Conservation (phyloP, 2,329 filamentous ascomycete genomes). For the Sporothrix dimorphospora region DNA sequence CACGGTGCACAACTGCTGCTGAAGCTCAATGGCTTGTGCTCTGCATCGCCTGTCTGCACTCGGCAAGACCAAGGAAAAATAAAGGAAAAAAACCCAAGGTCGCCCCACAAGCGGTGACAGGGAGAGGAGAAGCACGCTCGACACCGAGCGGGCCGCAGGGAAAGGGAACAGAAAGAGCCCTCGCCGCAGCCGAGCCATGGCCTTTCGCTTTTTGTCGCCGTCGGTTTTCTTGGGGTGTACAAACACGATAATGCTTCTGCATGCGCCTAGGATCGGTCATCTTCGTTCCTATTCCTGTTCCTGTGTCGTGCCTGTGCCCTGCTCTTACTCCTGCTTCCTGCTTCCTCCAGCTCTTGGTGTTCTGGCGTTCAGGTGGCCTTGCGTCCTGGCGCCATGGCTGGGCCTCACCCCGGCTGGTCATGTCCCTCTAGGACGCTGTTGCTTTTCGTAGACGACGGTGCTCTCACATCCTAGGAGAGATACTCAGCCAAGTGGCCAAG, state of each 20-base stretch:
- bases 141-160: not conserved
- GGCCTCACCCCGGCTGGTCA: not conserved
- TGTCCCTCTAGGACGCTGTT: not conserved
- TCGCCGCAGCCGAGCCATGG: not conserved
- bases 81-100: no score
- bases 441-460: not conserved
- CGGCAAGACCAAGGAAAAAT: not conserved
- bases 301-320: not conserved
- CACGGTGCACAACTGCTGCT: conserved; percentile 3
- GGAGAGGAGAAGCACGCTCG: not conserved
- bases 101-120: not conserved
- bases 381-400: not conserved
- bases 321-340: not conserved
- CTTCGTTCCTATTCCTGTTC: not conserved
- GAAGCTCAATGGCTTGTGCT: not conserved
- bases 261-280: conserved; percentile 7
- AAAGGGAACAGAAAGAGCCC: not conserved
- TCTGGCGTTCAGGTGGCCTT: not conserved
- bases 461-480: no score
- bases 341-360: not conserved
- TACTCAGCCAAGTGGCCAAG: conserved; percentile 20
- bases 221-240: not conserved
- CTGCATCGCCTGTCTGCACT: not conserved
- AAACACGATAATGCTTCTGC: conserved; percentile 18
- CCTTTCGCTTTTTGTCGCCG: not conserved